Evolutionary conservation across 1,139 yeast species (phyloP), one percentile per base, ranked within the genome.

Genomic region (Yamadazyma oceani): DNA sequence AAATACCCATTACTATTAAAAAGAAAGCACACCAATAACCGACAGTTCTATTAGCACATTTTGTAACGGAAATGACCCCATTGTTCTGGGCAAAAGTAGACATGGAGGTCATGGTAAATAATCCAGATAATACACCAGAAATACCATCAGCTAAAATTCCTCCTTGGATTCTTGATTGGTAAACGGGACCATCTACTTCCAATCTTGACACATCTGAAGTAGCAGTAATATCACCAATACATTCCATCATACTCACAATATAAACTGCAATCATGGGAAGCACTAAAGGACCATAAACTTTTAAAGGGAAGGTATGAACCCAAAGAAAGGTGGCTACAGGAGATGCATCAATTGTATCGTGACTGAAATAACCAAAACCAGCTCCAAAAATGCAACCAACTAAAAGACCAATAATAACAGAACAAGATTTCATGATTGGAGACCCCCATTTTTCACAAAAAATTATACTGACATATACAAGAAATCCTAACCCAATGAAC

Each of bases 301-400:
- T 59, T 38, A 87, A 69, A 48, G 73, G 78, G 68, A 86, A 87
- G 8, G 95, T 85, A 45, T 82, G 82, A 25, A 81, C 87, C 96
- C 96, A 87, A 50, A 84, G 59, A 62, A 87, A 87, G 26, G 90
- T 83, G 14, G 74, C 90, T 26, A 75, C 85, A 11, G 92, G 90
- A 8, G 96, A 92, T 17, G 64, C 62, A 39, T 73, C 75, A 49
- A 87, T 81, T 11, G 40, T 37, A 2, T 66, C 52, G 36, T 67
- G 64, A 42, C 74, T 72, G 57, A 87, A 87, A 65, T 87, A 87
- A 15, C 92, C 92, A 58, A 85, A 78, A 8, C 89, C 95, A 37
- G 89, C 94, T 29, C 92, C 94, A 41, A 87, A 90, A 42, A 87
- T 84, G 65, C 95, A 85, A 22, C 95, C 95, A 28, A 85, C 79